These are phyloP conservation scores for Xylona heveae DNA, from an alignment of 495 filamentous ascomycete species.

Conservation along the genomic window DNA sequence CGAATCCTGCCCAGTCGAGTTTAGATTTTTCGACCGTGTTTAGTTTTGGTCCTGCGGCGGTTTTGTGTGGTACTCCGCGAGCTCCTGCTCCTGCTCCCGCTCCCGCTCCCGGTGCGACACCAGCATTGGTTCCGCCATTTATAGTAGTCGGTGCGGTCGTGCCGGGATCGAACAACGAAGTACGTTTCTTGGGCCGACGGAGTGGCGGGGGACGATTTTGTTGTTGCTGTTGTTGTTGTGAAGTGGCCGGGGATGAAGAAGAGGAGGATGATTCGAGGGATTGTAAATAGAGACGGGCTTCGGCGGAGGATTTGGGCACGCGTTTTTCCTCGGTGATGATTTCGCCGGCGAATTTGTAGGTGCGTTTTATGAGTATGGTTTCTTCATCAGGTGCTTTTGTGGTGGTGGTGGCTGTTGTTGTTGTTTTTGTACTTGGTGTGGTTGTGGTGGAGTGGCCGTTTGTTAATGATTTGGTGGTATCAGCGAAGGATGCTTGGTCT, in stretches of 20 bases:
- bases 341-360: constrained; percentile 82
- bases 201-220: constrained; percentile 10
- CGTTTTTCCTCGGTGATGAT: constrained; percentile 63
- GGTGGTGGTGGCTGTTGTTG: not conserved
- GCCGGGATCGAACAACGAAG: constrained; percentile 66
- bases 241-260: no score
- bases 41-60: constrained; percentile 51
- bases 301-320: constrained; percentile 57
- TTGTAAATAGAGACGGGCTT: constrained; percentile 56
- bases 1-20: constrained; percentile 86
- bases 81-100: constrained; percentile 9
- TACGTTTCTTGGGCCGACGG: constrained; percentile 46
- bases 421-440: no score
- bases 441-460: no score
- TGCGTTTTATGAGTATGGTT: constrained; percentile 65
- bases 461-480: no score
- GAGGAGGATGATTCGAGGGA: no score
- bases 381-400: constrained; percentile 17
- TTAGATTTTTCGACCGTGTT: constrained; percentile 92
- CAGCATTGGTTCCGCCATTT: constrained; percentile 10
- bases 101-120: constrained; percentile 18
- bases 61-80: constrained; percentile 12
- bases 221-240: constrained; percentile 12
- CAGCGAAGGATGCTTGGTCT: no score
- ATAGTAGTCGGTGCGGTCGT: constrained; percentile 19